Evolutionary conservation across 2,329 filamentous ascomycete species (phyloP).

Genomic region (Monilinia fructicola): DNA sequence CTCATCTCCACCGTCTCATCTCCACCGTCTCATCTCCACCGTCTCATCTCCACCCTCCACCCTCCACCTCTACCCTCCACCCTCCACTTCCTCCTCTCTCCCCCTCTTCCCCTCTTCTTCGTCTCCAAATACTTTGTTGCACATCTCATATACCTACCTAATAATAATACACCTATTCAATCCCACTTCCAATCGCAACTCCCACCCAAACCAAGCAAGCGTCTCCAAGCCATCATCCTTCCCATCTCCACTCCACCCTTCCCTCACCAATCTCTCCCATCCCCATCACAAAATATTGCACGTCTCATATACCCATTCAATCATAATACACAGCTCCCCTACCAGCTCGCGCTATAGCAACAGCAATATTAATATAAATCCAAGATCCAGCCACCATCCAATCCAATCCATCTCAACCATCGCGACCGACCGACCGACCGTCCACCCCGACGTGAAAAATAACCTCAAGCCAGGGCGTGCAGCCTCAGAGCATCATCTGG

Average conservation of each 20-base stretch:
- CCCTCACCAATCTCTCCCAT: not conserved
- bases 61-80: not conserved
- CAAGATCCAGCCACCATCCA: not conserved
- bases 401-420: not conserved
- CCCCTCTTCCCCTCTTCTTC: too few species aligned
- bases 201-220: not conserved
- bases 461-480: not conserved
- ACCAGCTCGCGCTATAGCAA: not conserved
- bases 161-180: not conserved
- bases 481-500: too few species aligned
- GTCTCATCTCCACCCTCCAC: not conserved
- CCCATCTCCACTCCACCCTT: not conserved
- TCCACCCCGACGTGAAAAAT: not conserved
- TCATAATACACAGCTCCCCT: not conserved
- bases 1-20: not conserved
- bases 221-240: not conserved
- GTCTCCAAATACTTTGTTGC: not conserved
- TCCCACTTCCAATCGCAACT: not conserved
- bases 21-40: not conserved
- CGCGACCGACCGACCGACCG: too few species aligned
- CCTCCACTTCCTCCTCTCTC: not conserved
- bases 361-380: not conserved
- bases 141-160: conserved; percentile 4
- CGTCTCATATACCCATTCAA: conserved; percentile 20
- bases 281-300: conserved; percentile 2